Evolutionary conservation across 139 green algal genomes (phyloP), one percentile per base, ranked within the genome.

Genomic region (Micractinium sp.): DNA sequence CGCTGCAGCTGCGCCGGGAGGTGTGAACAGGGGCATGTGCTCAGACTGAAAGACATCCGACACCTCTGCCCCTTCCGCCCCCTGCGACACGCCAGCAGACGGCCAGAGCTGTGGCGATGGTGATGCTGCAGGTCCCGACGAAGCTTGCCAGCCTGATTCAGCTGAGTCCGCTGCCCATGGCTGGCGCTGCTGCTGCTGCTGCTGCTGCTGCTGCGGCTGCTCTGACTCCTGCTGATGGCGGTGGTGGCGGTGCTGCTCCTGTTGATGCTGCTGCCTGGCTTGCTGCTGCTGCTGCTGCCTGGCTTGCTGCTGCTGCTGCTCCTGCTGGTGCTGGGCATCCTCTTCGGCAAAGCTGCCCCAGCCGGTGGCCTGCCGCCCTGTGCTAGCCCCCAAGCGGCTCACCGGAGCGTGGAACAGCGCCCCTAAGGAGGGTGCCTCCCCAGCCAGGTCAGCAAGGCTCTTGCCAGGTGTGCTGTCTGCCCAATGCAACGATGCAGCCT

Each of bases 401-500:
- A 38, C 56, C 25, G 82, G 67, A 66, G 5, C n/a, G 23, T 61
- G 63, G 36, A 63, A 87, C 19, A 87, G 35, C 0, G 82, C 61
- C 4, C 19, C 82, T 38, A 87, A 61, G 3, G 82, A 87, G 61
- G 82, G 61, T 0, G 67, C 35, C 15, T 23, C 56, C 0, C 5
- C 63, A 3, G 77, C 82, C 35, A 87, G 35, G 36, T 87, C 82
- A 20, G 36, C 82, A 14, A 87, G 61, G 82, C 82, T 87, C 38
- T 61, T 39, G 5, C 22, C 19, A 18, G 77, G 33, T n/a, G 71
- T 39, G 71, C 19, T 31, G 41, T 3, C 29, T 29, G 79, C 79
- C 14, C 2, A n/a, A n/a, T n/a, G 13, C 23, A 36, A 1, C 12
- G 53, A 53, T 14, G 33, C 81, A 25, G 81, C 81, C 9, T 74